These are phyloP conservation scores for Xylariaceae sp. DNA, from an alignment of 2,329 filamentous ascomycete genomes.

Conservation along the genomic window DNA sequence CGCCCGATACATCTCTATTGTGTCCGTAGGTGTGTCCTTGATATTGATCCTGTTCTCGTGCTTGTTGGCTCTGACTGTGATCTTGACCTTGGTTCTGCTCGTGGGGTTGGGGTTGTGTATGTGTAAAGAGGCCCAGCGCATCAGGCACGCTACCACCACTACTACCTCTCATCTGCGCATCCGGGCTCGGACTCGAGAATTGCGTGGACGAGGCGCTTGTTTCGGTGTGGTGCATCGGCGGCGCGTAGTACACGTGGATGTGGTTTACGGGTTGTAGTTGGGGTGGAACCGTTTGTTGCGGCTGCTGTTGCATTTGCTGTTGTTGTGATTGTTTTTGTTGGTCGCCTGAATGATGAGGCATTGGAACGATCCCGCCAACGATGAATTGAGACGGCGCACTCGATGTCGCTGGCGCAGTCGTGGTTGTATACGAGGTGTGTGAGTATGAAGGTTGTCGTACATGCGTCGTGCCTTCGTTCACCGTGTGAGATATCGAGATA, in stretches of 20 bases:
- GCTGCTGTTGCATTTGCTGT: background rate
- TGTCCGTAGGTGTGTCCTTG: no score
- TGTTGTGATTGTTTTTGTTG: background rate
- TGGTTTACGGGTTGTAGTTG: slow-evolving; percentile 28
- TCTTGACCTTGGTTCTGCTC: background rate
- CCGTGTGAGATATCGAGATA: slow-evolving; percentile 18
- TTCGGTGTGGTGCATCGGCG: slow-evolving; percentile 2
- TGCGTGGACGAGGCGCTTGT: background rate
- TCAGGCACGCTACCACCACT: background rate
- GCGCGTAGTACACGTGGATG: slow-evolving; percentile 29
- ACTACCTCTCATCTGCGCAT: background rate
- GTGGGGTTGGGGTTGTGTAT: no score
- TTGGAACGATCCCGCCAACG: slow-evolving; percentile 11
- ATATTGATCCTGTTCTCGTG: background rate
- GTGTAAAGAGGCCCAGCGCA: slow-evolving; percentile 15
- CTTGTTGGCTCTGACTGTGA: background rate
- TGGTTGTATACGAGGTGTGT: slow-evolving; percentile 1
- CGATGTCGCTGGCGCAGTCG: slow-evolving; percentile 28
- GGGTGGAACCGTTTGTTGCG: background rate
- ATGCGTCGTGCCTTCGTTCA: slow-evolving; percentile 21
- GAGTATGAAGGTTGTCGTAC: slow-evolving; percentile 17
- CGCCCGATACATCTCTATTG: slow-evolving; percentile 1
- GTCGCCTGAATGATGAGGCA: slow-evolving; percentile 3
- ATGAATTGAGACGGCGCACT: background rate
- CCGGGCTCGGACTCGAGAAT: background rate